These are phyloP conservation scores for Colletotrichum tabaci DNA, from an alignment of 2,329 filamentous ascomycete genomes.

Conservation along the genomic window DNA sequence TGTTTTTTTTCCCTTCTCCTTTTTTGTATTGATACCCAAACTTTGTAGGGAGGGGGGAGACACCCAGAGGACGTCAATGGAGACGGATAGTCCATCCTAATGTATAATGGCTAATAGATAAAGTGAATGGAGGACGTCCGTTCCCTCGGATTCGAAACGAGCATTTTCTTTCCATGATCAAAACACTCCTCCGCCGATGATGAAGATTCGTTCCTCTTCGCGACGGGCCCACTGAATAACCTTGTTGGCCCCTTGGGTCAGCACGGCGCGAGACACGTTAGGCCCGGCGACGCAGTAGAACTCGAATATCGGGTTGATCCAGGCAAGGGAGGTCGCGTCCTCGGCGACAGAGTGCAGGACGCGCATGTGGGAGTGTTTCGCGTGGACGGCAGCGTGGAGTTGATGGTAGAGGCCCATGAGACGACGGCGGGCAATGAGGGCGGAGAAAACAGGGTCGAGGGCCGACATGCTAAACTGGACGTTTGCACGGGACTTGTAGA, in stretches of 20 bases:
- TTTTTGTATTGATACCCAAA: slow-evolving; percentile 17
- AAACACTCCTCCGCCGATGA: slow-evolving; percentile 96
- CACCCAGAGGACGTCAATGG: background rate
- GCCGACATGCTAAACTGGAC: slow-evolving; percentile 97
- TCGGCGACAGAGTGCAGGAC: slow-evolving; percentile 84
- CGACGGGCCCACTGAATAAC: slow-evolving; percentile 92
- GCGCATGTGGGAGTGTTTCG: slow-evolving; percentile 86
- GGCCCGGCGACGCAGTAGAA: slow-evolving; percentile 95
- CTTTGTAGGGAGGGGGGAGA: background rate
- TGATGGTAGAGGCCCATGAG: slow-evolving; percentile 89
- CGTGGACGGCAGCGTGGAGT: slow-evolving; percentile 88
- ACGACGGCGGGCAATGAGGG: slow-evolving; percentile 73
- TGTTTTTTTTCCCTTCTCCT: too few species aligned
- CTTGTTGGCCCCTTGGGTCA: slow-evolving; percentile 90
- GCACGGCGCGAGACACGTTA: slow-evolving; percentile 72
- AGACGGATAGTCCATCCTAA: background rate
- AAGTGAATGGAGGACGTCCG: background rate
- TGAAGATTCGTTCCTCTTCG: slow-evolving; percentile 95
- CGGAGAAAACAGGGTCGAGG: slow-evolving; percentile 77
- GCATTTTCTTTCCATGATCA: slow-evolving; percentile 47
- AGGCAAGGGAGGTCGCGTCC: slow-evolving; percentile 87
- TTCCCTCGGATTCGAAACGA: too few species aligned
- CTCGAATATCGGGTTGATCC: slow-evolving; percentile 93
- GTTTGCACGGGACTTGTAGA: slow-evolving; percentile 95
- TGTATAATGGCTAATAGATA: slow-evolving; percentile 13